Base-by-base conservation (phyloP, 257 asterid genomes). In the Penstemon newberryi region DNA sequence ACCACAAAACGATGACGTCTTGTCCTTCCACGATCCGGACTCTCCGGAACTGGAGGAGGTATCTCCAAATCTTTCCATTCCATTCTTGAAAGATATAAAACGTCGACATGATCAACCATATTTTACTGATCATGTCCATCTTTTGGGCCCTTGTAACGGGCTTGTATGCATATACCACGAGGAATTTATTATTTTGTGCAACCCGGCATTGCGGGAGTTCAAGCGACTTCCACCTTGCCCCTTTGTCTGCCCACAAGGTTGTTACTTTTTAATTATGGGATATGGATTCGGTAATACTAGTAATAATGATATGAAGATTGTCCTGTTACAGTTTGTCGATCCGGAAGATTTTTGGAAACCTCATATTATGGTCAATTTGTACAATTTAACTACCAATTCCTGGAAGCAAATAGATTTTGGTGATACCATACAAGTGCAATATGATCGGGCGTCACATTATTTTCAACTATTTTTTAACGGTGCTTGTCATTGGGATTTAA, bases 331-430 rank as follows among this genome's bases (percentile, higher is more conserved):
- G 15, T 54, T 15, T 15, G 8, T 3, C 4, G 10, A 54, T 10
- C 19, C 33, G 59, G 1, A 25, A 10, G 3, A 38, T 11, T n/a
- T 15, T 4, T 9, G 3, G n/a, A 60, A 37, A 25, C 9, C 25
- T 7, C 5, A 37, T 45, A 0, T 64, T 25, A 25, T 25, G 37
- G 45, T 55, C 9, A 42, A 73, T 43, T 7, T 73, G 44, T 67
- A 67, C 18, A 63, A 37, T 51, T 11, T 60, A 18, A 52, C 59
- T 7, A 61, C 67, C 9, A 33, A 68, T n/a, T 33, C 52, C 3
- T 73, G 78, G 73, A 67, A 63, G 47, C 4, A 52, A 25, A 25
- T 25, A 25, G 33, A 25, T 10, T 5, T 66, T 42, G 69, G 63
- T 4, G 3, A 33, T 45, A 10, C 8, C 33, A 3, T 18, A 41